Conservation (phyloP, 306 rosid species). For the Alnus glutinosa region DNA sequence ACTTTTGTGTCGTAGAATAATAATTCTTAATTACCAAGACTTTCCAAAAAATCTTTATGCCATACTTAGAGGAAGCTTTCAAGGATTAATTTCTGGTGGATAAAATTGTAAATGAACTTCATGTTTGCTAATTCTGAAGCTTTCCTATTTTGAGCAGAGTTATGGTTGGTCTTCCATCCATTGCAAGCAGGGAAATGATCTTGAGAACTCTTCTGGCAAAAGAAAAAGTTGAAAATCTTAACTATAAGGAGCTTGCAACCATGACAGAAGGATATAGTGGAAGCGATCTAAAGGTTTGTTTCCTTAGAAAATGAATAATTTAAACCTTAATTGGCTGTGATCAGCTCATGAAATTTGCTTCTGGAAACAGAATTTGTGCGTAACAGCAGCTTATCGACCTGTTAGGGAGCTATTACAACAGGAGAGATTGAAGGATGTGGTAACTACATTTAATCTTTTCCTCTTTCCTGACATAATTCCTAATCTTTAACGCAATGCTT, state of each 20-base stretch:
- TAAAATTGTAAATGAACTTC: slow-evolving; percentile 4
- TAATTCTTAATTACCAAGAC: background rate
- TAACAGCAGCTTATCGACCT: slow-evolving; percentile 90
- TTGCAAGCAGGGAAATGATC: slow-evolving; percentile 69
- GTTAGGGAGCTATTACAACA: slow-evolving; percentile 85
- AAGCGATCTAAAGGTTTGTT: slow-evolving; percentile 87
- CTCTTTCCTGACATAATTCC: background rate
- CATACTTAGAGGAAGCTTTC: background rate
- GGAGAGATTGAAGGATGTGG: slow-evolving; percentile 79
- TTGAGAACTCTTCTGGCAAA: slow-evolving; percentile 68
- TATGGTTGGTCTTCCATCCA: slow-evolving; percentile 84
- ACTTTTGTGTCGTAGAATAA: background rate
- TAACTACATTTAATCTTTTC: slow-evolving; percentile 33
- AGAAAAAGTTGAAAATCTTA: slow-evolving; percentile 62
- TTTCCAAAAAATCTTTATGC: background rate
- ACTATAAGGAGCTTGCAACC: slow-evolving; percentile 72
- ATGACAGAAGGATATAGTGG: slow-evolving; percentile 91
- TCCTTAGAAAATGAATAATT: slow-evolving; percentile 15
- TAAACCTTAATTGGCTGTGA: background rate
- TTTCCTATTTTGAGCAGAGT: slow-evolving; percentile 46
- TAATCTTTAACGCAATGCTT: slow-evolving; percentile 10
- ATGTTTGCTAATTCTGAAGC: slow-evolving; percentile 13
- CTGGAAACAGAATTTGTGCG: slow-evolving; percentile 80
- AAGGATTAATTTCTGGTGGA: slow-evolving; percentile 14
- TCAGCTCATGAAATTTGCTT: slow-evolving; percentile 26